Conservation (phyloP, 2,329 filamentous ascomycete genomes). For the Microcyclospora tardicrescens region DNA sequence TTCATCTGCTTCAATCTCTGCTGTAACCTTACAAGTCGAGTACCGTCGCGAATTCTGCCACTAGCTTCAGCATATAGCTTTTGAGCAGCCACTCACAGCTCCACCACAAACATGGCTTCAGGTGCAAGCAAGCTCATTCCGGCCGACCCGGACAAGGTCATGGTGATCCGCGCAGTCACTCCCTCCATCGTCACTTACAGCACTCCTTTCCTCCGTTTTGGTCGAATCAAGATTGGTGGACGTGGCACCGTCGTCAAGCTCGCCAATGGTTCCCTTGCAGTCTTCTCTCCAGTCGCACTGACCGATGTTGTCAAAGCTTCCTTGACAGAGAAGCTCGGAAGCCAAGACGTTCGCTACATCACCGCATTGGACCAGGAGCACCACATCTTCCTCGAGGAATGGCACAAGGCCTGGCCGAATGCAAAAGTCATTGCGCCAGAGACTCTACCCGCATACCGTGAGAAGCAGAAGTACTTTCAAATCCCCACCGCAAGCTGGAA, state of each 20-base stretch:
- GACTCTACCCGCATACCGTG: conserved; percentile 71
- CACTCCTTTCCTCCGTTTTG: conserved; percentile 73
- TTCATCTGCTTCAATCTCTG: no score
- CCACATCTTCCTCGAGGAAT: conserved; percentile 82
- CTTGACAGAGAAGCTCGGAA: conserved; percentile 30
- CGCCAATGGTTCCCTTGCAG: conserved; percentile 61
- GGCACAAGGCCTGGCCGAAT: conserved; percentile 64
- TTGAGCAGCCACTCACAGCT: background rate
- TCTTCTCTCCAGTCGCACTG: conserved; percentile 84
- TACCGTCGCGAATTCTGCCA: no score
- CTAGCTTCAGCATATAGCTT: no score
- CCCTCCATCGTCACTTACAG: conserved; percentile 67
- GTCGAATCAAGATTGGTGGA: conserved; percentile 68
- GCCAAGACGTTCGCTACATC: conserved; percentile 64
- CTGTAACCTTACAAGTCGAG: no score
- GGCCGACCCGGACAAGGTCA: conserved; percentile 63
- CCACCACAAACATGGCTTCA: conserved; percentile 18
- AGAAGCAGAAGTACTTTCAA: conserved; percentile 23
- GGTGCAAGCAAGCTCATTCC: conserved; percentile 27
- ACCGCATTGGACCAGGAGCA: conserved; percentile 83
- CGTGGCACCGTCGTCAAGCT: conserved; percentile 77
- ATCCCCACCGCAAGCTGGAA: conserved; percentile 26
- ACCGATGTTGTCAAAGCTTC: conserved; percentile 60
- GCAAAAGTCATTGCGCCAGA: conserved; percentile 74
- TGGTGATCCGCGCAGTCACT: conserved; percentile 79